Conservation (phyloP, 208 protist genomes). For the Trypanosoma lewisi region DNA sequence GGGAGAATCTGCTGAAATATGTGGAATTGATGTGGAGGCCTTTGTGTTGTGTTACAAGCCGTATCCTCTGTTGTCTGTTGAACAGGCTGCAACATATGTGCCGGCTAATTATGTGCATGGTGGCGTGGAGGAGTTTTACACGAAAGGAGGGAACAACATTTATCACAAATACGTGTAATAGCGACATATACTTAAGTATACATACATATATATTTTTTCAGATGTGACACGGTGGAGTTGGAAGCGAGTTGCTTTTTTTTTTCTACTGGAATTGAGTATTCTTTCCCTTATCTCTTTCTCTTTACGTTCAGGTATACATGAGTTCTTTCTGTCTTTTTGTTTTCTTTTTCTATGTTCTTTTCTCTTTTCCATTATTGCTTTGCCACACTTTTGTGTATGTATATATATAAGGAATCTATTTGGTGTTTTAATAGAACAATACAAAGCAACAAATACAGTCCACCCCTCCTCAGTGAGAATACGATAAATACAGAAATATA, state of each 20-base stretch:
- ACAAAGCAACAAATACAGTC: too few species aligned
- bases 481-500: too few species aligned
- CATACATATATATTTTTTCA: constrained; percentile 5
- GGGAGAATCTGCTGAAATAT: constrained; percentile 16
- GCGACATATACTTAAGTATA: not conserved
- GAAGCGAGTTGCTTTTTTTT: constrained; percentile 23
- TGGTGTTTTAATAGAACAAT: too few species aligned
- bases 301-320: too few species aligned
- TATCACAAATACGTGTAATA: constrained; percentile 54
- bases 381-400: too few species aligned
- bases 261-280: too few species aligned
- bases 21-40: constrained; percentile 49
- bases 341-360: too few species aligned
- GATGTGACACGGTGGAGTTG: not conserved
- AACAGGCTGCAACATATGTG: constrained; percentile 67
- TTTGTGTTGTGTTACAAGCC: constrained; percentile 60
- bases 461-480: too few species aligned
- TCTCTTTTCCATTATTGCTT: too few species aligned
- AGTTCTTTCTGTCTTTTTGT: too few species aligned
- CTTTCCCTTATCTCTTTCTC: too few species aligned
- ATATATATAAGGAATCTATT: too few species aligned
- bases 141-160: constrained; percentile 63
- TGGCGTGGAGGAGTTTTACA: constrained; percentile 79
- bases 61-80: constrained; percentile 59
- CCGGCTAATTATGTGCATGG: constrained; percentile 73